Percentiles rank a stretch among this genome's conserved stretches.
Conservation (phyloP, 2,329 filamentous ascomycete species). For the Ophiostoma perfectum region DNA sequence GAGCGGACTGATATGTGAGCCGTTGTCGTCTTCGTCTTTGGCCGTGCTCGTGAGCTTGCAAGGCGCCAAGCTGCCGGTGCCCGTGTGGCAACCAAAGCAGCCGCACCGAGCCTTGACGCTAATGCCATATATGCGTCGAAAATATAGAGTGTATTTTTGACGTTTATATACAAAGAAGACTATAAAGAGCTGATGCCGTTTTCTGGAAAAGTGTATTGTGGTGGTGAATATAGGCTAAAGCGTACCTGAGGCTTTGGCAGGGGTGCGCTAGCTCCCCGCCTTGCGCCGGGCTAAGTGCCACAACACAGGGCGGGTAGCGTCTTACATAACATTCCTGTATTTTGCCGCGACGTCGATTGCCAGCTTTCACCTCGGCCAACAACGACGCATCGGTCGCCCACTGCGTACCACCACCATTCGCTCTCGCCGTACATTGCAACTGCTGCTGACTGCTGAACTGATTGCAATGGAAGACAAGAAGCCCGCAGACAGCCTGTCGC, state of each 20-base stretch:
- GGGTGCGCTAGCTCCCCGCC: not conserved
- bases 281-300: not conserved
- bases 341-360: not conserved
- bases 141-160: not conserved
- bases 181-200: not conserved
- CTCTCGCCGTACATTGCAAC: too few species aligned
- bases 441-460: not conserved
- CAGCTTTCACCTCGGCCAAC: not conserved
- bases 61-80: not conserved
- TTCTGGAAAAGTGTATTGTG: not conserved
- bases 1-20: not conserved
- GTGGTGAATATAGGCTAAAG: not conserved
- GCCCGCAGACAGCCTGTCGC: constrained; percentile 73
- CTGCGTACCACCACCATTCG: not conserved
- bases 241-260: not conserved
- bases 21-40: not conserved
- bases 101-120: too few species aligned
- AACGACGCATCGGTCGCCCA: not conserved
- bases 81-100: too few species aligned
- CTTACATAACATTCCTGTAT: not conserved
- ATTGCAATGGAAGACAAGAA: constrained; percentile 24
- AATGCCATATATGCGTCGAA: not conserved
- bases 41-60: not conserved
- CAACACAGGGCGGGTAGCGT: not conserved
- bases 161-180: not conserved